Percentiles rank a stretch among this genome's conserved stretches.
Evolutionary conservation across 2,329 filamentous ascomycete species (phyloP).

Genomic region (Metarhizium rileyi): DNA sequence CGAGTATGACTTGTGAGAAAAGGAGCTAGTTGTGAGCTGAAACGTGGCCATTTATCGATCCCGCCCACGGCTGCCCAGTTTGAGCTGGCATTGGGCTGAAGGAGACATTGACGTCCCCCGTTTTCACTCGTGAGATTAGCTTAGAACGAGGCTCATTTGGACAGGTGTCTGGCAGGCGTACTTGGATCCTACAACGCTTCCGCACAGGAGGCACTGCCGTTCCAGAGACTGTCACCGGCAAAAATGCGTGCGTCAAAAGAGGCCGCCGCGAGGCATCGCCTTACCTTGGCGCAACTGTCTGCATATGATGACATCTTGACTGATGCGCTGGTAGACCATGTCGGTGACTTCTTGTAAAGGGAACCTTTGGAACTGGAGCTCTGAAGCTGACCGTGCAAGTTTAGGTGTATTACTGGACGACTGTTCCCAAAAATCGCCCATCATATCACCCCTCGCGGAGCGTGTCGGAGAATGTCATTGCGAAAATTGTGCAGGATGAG

Average conservation of each 20-base stretch:
- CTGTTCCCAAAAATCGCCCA: conserved; percentile 84
- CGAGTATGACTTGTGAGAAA: conserved; percentile 1
- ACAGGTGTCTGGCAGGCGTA: not conserved
- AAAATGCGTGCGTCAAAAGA: conserved; percentile 28
- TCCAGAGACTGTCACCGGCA: not conserved
- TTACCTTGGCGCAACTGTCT: conserved; percentile 80
- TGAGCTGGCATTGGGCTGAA: not conserved
- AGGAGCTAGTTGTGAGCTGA: not conserved
- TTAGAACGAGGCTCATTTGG: not conserved
- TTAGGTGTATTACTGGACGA: conserved; percentile 93
- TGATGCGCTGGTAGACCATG: conserved; percentile 89
- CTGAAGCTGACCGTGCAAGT: conserved; percentile 10
- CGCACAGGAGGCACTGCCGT: not conserved
- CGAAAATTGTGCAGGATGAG: conserved; percentile 50
- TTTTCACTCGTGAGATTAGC: not conserved
- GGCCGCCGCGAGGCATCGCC: conserved; percentile 47
- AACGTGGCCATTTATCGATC: not conserved
- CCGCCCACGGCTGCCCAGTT: not conserved
- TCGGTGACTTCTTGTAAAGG: conserved; percentile 38
- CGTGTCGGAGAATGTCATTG: conserved; percentile 55
- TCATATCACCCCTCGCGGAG: conserved; percentile 80
- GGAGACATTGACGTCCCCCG: not conserved
- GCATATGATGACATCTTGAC: conserved; percentile 94
- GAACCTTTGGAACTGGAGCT: not conserved
- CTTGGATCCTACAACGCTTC: not conserved